Evolutionary conservation across 163 green algal species (phyloP), one percentile per base, ranked within the genome.

Genomic region (Scenedesmus sp.): DNA sequence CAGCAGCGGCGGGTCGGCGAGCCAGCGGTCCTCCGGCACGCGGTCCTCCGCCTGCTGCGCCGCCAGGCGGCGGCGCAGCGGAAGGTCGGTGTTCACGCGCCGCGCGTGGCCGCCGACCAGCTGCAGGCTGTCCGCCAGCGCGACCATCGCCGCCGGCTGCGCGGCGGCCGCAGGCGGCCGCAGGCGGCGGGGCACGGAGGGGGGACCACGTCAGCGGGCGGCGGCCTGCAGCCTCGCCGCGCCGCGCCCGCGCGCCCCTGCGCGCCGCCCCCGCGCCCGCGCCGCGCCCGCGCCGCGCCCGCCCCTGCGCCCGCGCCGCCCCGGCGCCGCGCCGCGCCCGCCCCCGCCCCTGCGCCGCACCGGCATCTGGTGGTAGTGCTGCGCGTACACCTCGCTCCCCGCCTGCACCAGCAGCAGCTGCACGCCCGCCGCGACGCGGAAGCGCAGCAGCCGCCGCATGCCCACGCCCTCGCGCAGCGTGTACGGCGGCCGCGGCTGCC

Each of bases 1-100:
- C 81, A 98, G 88, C 80, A 99, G 88, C 5, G 96, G 96, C 4
- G 96, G 96, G 86, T 99, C 96, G 10, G 78, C 36, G 22, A 97
- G 36, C 50, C 64, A 64, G 60, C 75, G 70, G 29, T 88, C 82
- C 73, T 89, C 82, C 4, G 60, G 50, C 39, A 88, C 84, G 0
- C 81, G 45, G 78, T 88, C 84, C 36, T 82, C 81, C 18, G 72
- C 77, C 70, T 96, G 92, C 63, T 91, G 87, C 26, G 91, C 74
- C 22, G 87, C 84, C 42, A 98, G 86, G 0, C 79, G 72, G 53
- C 87, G 64, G 5, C 94, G 83, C 75, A 96, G 81, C 2, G 83
- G 80, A 54, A 89, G 36, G 81, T 97, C 89, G 0, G 76, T 89
- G 78, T 97, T 91, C 10, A 91, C 70, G 11, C 28, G 42, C 0